A percentile compares a stretch with the other conserved stretches of the same genome.
Evolutionary conservation across 2,329 filamentous ascomycete species (phyloP).

Genomic region (Fusarium cyanostomum): DNA sequence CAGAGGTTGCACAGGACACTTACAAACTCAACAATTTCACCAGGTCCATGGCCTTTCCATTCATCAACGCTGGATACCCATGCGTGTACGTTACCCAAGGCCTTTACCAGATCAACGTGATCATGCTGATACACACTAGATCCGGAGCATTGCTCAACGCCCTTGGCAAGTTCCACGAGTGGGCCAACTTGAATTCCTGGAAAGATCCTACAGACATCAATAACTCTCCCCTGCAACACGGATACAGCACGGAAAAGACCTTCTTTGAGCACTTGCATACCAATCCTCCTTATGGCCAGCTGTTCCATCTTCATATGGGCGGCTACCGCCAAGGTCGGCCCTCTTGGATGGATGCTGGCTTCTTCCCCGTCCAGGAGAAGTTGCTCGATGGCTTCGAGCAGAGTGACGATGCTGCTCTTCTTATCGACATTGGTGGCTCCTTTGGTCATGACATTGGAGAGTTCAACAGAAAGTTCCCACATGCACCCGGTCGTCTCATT

Average conservation of each 20-base stretch:
- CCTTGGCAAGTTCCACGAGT: constrained; percentile 45
- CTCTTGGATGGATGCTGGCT: constrained; percentile 49
- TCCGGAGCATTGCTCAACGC: constrained; percentile 26
- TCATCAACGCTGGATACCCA: constrained; percentile 49
- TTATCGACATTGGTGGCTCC: constrained; percentile 51
- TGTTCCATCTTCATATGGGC: constrained; percentile 53
- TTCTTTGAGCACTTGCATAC: constrained; percentile 48
- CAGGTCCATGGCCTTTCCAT: constrained; percentile 47
- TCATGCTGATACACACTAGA: constrained; percentile 1
- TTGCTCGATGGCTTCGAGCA: constrained; percentile 44
- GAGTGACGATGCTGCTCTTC: constrained; percentile 38
- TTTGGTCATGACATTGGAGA: constrained; percentile 49
- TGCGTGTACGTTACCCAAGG: constrained; percentile 34
- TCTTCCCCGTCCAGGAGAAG: constrained; percentile 48
- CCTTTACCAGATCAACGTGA: accelerated
- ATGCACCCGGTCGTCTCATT: constrained; percentile 53
- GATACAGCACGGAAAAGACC: constrained; percentile 48
- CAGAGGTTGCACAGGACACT: constrained; percentile 47
- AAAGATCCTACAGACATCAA: constrained; percentile 43
- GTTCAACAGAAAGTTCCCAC: constrained; percentile 48
- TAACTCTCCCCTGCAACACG: constrained; percentile 46
- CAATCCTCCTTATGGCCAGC: constrained; percentile 41
- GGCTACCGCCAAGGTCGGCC: constrained; percentile 48
- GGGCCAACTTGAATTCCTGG: constrained; percentile 42
- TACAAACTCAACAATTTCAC: constrained; percentile 53